Percentiles rank a stretch among this genome's conserved stretches.
phyloP scores from a whole-genome alignment of 2,329 filamentous ascomycete genomes.

The Anisogramma anomala region DNA sequence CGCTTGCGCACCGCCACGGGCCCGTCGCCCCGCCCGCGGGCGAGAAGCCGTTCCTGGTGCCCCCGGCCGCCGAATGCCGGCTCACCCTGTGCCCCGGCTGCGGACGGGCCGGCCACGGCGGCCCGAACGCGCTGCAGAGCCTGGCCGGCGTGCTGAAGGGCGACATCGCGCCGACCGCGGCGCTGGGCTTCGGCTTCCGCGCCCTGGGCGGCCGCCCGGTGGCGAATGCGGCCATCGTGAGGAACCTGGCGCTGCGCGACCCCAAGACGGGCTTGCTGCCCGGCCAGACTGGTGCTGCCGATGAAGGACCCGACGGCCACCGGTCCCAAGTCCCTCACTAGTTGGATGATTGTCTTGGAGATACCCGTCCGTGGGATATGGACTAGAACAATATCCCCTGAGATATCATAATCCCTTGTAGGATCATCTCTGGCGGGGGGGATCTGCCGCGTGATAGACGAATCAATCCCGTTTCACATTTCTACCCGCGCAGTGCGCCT shows the following conservation, averaged over 20 bases:
- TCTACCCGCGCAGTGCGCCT: no score
- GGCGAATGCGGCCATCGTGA: constrained; percentile 27
- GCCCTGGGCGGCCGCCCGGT: constrained; percentile 31
- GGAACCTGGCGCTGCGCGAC: constrained; percentile 26
- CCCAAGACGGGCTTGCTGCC: background rate
- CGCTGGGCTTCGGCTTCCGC: constrained; percentile 42
- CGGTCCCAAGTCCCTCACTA: no score
- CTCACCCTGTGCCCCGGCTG: constrained; percentile 40
- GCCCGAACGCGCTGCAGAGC: constrained; percentile 36
- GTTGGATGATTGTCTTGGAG: no score
- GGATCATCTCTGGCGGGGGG: no score
- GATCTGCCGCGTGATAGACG: no score
- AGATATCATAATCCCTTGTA: no score
- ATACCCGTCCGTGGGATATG: no score
- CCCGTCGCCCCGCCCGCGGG: background rate
- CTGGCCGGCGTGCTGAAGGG: constrained; percentile 38
- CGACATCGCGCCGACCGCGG: constrained; percentile 37
- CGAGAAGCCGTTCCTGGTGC: constrained; percentile 7
- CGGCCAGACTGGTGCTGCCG: background rate
- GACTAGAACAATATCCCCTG: no score
- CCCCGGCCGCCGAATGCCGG: constrained; percentile 32
- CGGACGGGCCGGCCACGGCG: constrained; percentile 26
- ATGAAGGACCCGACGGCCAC: no score
- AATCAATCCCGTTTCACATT: no score
- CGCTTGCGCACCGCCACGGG: constrained; percentile 14